Conservation (phyloP, 2,329 filamentous ascomycete genomes). For the Tolypocladium pustulatum region DNA sequence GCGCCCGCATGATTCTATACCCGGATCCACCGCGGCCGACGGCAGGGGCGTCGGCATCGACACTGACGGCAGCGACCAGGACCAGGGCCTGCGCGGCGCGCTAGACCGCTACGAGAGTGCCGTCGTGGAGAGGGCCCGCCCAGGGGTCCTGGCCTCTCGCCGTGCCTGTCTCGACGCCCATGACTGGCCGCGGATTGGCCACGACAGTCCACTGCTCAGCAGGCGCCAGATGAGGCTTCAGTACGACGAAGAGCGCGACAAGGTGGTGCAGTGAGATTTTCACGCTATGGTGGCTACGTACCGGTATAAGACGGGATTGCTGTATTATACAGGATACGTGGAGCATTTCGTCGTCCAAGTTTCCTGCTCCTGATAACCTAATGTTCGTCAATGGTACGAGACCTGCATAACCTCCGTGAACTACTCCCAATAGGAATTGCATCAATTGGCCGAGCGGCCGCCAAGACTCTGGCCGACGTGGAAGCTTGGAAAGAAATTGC, state of each 20-base stretch:
- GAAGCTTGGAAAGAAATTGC: background rate
- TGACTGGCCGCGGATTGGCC: constrained; percentile 30
- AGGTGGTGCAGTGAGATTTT: background rate
- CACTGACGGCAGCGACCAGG: background rate
- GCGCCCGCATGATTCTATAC: background rate
- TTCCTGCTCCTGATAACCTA: background rate
- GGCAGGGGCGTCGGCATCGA: constrained; percentile 1
- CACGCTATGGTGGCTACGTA: background rate
- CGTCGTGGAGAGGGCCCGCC: constrained; percentile 29
- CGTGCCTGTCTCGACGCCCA: constrained; percentile 46
- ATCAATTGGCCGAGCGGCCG: too few relatives aligned
- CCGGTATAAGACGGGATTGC: background rate
- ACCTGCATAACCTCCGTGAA: background rate
- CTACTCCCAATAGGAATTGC: too few relatives aligned
- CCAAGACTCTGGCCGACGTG: background rate
- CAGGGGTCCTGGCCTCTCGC: constrained; percentile 37
- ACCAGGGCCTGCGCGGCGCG: constrained; percentile 10
- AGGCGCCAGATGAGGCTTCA: constrained; percentile 23
- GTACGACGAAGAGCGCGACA: constrained; percentile 15
- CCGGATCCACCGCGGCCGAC: background rate
- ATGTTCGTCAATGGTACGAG: background rate
- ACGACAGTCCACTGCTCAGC: constrained; percentile 25
- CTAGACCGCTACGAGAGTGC: constrained; percentile 32
- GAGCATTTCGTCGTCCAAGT: background rate
- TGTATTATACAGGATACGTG: background rate